A percentile compares a stretch with the other conserved stretches of the same genome.
Conservation (phyloP, 192 early-diverging fungal species). For the Mycoemilia scoparia region DNA sequence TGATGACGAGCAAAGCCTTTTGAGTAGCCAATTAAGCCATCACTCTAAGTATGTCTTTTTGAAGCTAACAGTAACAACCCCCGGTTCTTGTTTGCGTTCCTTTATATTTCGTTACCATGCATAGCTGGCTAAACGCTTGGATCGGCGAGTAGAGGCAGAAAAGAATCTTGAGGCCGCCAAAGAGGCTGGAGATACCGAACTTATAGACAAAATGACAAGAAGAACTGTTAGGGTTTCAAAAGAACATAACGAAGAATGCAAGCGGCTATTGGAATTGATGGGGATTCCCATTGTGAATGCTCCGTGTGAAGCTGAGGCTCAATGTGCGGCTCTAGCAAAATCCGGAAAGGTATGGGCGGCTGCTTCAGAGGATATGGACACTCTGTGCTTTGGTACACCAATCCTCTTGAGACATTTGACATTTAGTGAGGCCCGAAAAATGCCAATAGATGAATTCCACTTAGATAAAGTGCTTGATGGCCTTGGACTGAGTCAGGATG, state of each 20-base stretch:
- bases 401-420: slow-evolving; percentile 84
- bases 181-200: slow-evolving; percentile 56
- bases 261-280: slow-evolving; percentile 70
- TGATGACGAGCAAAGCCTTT: no score
- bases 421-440: slow-evolving; percentile 70
- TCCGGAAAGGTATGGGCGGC: slow-evolving; percentile 85
- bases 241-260: slow-evolving; percentile 88
- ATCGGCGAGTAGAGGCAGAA: slow-evolving; percentile 50
- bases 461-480: slow-evolving; percentile 67
- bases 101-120: no score
- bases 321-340: slow-evolving; percentile 83
- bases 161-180: slow-evolving; percentile 49
- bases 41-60: slow-evolving; percentile 1
- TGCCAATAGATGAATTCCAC: slow-evolving; percentile 79
- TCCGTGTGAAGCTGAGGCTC: slow-evolving; percentile 94
- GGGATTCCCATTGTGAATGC: slow-evolving; percentile 88
- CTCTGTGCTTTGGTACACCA: slow-evolving; percentile 80
- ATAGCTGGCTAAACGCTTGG: slow-evolving; percentile 54
- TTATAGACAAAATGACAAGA: slow-evolving; percentile 69
- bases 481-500: slow-evolving; percentile 49
- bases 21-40: no score
- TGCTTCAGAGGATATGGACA: slow-evolving; percentile 98
- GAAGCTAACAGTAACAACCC: no score
- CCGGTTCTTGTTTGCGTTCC: neutral
- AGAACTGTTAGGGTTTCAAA: slow-evolving; percentile 81